Base-by-base conservation (phyloP, 2,329 filamentous ascomycete genomes). In the Fusarium drepaniforme region DNA sequence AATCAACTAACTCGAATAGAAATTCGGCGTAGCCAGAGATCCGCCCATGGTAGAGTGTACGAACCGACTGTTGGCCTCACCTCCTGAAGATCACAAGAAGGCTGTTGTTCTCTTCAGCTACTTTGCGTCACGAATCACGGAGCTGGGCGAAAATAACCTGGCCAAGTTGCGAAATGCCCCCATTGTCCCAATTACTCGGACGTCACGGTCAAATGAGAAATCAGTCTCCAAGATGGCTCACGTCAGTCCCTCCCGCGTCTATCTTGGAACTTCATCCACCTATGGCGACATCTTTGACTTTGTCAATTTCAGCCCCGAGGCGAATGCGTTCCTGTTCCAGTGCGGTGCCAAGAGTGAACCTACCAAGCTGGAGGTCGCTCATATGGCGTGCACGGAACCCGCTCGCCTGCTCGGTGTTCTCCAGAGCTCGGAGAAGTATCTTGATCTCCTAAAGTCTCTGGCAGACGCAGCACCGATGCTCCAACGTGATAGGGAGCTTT, bases 201-300 rank as follows among this genome's bases (percentile, higher is more conserved):
- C 73, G 63, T 81, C 75, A 44, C 75, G 81, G 71, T 70, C 75
- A 25, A 80, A 80, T 51, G 88, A 88, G 68, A 90, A 88, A 68
- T 73, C 83, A 46, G 61, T 80, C 65, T 80, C 78, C 51, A 79
- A 62, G 3, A 46, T 79, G 3, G 75, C 78, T 4, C 77, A 82
- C 76, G 87, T 95, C 53, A 88, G 90, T 18, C 96, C 97, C 7
- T 89, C 88, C 56, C 88, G 91, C 46, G 95, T 93, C 73, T 99
- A 98, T 81, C 87, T 99, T 3, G 97, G 97, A 11, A 92, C 75
- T 33, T 91, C 89, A 8, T 82, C 85, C 3, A 88, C 87, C 9
- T 99, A 97, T 78, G 93, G 91, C 13, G 94, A 97, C 37, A 97
- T 99, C 37, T 98, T 99, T 76, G 95, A 98, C 81, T 99, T 98